Evolutionary conservation across 2,329 filamentous ascomycete species (phyloP).

Genomic region (Ceratocystis huliohia): DNA sequence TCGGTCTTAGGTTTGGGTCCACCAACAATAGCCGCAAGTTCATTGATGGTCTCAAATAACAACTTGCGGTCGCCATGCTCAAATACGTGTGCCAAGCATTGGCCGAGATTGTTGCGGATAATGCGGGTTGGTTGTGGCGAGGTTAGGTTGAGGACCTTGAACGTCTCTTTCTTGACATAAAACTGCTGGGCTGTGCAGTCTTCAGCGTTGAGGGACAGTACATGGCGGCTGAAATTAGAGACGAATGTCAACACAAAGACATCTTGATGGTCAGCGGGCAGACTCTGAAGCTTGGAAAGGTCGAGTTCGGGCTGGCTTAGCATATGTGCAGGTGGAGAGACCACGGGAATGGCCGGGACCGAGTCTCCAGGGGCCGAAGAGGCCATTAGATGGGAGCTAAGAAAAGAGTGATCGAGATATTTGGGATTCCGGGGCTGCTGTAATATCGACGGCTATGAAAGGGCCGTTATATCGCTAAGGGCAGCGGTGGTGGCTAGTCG

Average conservation of each 20-base stretch:
- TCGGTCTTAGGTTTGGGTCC: constrained; percentile 63
- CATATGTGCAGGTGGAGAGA: constrained; percentile 27
- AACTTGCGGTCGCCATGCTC: constrained; percentile 77
- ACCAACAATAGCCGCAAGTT: constrained; percentile 61
- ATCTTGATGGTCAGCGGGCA: constrained; percentile 90
- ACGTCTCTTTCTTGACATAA: constrained; percentile 83
- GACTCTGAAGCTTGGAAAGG: constrained; percentile 71
- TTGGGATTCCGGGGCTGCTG: background rate
- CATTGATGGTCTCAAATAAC: constrained; percentile 88
- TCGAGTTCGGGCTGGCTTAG: constrained; percentile 67
- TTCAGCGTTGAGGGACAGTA: constrained; percentile 59
- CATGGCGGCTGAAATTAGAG: constrained; percentile 68
- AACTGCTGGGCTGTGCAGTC: constrained; percentile 80
- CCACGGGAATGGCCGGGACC: constrained; percentile 15
- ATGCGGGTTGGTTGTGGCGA: constrained; percentile 76
- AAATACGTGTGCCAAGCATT: constrained; percentile 73
- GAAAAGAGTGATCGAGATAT: background rate
- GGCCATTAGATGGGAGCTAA: background rate
- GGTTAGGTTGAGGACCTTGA: constrained; percentile 76
- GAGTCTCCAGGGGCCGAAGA: constrained; percentile 12
- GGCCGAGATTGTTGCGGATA: constrained; percentile 77
- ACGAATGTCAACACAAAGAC: constrained; percentile 85
- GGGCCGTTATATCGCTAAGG: too few species aligned
- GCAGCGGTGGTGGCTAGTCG: too few species aligned
- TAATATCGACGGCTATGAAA: too few species aligned